A percentile compares a stretch with the other conserved stretches of the same genome.
Evolutionary conservation across 192 early-diverging fungal genomes (phyloP).

Genomic region (Powellomyces hirtus): DNA sequence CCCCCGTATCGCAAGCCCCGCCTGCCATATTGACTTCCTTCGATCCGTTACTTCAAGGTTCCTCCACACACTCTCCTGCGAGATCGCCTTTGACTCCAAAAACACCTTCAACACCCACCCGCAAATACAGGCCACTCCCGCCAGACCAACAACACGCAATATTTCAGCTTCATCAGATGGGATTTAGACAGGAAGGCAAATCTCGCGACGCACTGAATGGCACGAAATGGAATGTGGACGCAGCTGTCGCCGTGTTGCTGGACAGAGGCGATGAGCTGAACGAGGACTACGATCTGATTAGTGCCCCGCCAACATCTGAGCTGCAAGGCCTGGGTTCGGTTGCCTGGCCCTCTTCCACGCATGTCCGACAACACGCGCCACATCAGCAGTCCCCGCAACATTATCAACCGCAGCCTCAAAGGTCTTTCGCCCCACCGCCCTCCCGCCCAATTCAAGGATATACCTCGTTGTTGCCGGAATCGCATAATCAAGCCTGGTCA

Average conservation of each 20-base stretch:
- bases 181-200: conserved; percentile 37
- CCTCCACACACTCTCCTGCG: background rate
- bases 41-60: background rate
- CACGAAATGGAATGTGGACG: conserved; percentile 30
- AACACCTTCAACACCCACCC: background rate
- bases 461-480: too few relatives aligned
- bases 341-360: too few relatives aligned
- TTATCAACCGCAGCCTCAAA: too few relatives aligned
- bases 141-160: conserved; percentile 15
- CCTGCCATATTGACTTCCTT: background rate
- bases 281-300: conserved; percentile 1
- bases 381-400: too few relatives aligned
- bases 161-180: conserved; percentile 27
- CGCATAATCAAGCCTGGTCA: too few relatives aligned
- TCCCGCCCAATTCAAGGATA: too few relatives aligned
- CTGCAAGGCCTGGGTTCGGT: too few relatives aligned
- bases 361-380: too few relatives aligned
- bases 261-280: conserved; percentile 22
- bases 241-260: conserved; percentile 23
- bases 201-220: conserved; percentile 29
- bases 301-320: too few relatives aligned
- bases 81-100: background rate
- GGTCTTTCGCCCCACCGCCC: too few relatives aligned
- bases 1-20: background rate
- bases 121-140: conserved; percentile 20